Percentiles rank a stretch among this genome's conserved stretches.
Evolutionary conservation across 352 stramenopile species (phyloP).

Genomic region (Phytophthora vignae): DNA sequence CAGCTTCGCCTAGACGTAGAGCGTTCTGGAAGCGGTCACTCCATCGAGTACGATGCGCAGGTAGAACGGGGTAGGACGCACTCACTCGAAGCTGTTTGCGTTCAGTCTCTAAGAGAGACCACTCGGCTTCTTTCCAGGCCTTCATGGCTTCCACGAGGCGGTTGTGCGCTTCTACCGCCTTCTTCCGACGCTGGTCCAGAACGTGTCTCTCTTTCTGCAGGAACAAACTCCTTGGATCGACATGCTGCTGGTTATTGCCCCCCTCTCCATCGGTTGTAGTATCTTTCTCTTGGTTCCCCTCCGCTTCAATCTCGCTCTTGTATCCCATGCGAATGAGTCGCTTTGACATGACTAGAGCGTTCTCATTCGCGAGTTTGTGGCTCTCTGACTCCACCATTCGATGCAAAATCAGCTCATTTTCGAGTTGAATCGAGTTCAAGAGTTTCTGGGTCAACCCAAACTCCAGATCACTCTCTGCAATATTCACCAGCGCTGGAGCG

Average conservation of each 20-base stretch:
- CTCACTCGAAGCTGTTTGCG: slow-evolving; percentile 56
- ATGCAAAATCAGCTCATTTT: slow-evolving; percentile 55
- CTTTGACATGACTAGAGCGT: slow-evolving; percentile 52
- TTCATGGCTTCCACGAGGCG: slow-evolving; percentile 72
- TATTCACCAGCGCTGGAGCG: slow-evolving; percentile 60
- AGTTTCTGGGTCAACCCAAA: slow-evolving; percentile 59
- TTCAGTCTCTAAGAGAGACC: slow-evolving; percentile 63
- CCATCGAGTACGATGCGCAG: slow-evolving; percentile 64
- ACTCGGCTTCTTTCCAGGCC: slow-evolving; percentile 78
- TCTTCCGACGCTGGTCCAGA: slow-evolving; percentile 58
- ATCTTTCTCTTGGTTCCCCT: slow-evolving; percentile 25
- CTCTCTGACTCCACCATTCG: slow-evolving; percentile 51
- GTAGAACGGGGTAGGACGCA: slow-evolving; percentile 54
- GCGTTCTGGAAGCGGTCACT: slow-evolving; percentile 70
- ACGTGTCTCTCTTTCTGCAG: slow-evolving; percentile 64
- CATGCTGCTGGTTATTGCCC: slow-evolving; percentile 13
- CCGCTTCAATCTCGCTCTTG: slow-evolving; percentile 31
- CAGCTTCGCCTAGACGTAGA: slow-evolving; percentile 47
- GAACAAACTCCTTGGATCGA: slow-evolving; percentile 51
- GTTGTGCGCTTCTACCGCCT: slow-evolving; percentile 58
- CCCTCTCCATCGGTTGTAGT: neutral
- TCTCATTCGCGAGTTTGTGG: slow-evolving; percentile 50
- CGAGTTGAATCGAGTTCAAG: slow-evolving; percentile 45
- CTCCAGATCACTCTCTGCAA: slow-evolving; percentile 72
- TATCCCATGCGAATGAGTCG: slow-evolving; percentile 75